phyloP scores from a whole-genome alignment of 345 rosid genomes.

The Aethionema arabicum region DNA sequence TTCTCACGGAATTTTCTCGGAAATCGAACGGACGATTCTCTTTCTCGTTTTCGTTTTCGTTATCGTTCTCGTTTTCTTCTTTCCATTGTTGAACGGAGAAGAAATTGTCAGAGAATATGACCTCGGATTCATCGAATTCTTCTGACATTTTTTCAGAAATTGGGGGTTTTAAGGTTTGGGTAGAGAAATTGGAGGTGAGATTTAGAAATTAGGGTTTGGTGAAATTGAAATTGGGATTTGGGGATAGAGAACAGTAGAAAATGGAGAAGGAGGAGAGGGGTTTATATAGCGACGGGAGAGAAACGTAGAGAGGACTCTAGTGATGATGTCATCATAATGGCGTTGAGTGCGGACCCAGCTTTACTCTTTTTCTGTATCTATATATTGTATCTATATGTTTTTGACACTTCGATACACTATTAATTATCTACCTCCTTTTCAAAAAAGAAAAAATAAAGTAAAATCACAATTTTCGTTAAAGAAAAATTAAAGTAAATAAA shows the following conservation, averaged over 20 bases:
- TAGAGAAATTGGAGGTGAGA: neutral
- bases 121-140: slow-evolving; percentile 57
- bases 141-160: slow-evolving; percentile 32
- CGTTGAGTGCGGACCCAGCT: slow-evolving; percentile 35
- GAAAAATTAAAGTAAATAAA: too few species aligned
- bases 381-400: slow-evolving; percentile 1
- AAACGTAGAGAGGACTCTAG: slow-evolving; percentile 41
- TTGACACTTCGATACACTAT: slow-evolving; percentile 11
- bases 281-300: slow-evolving; percentile 29
- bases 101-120: slow-evolving; percentile 40
- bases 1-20: slow-evolving; percentile 2
- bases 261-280: slow-evolving; percentile 22
- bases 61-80: slow-evolving; percentile 24
- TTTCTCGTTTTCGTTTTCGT: slow-evolving; percentile 21
- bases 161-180: too few species aligned
- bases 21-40: slow-evolving; percentile 27
- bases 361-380: slow-evolving; percentile 21
- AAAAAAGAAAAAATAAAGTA: too few species aligned
- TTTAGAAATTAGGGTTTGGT: slow-evolving; percentile 8
- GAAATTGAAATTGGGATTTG: neutral
- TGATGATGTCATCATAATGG: slow-evolving; percentile 43
- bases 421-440: too few species aligned
- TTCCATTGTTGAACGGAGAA: slow-evolving; percentile 4
- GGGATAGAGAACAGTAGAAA: slow-evolving; percentile 27
- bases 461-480: too few species aligned